Base-by-base conservation (phyloP, 805 yeast species). In the Hanseniaspora valbyensis region DNA sequence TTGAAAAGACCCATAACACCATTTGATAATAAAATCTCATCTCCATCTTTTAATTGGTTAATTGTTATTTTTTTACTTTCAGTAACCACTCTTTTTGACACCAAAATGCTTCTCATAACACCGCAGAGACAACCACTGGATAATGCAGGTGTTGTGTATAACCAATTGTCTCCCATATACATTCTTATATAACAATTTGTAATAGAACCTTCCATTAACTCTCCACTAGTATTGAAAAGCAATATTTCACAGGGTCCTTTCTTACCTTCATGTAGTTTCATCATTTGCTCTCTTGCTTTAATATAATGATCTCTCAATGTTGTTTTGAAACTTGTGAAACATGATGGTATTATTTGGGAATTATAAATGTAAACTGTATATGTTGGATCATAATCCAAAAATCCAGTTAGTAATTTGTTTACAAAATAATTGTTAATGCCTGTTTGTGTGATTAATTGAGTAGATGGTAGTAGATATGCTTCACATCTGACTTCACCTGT, bases 241-340 rank as follows among this genome's bases (percentile, higher is more conserved):
- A 90, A 69, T 16, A 87, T 95, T 59, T 90, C 97, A 24, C 73
- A 67, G 0, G 75, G 70, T 0, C 66, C 61, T 9, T 55, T 54
- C 1, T 68, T 67, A 13, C 16, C 73, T 63, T 53, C 28, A 14
- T 56, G 55, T 45, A 54, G 30, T 1, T 60, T 54, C 3, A 76
- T 59, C 39, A 66, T 56, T 40, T 86, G 67, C 1, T 62, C 63
- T 52, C 96, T 67, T 0, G 95, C 82, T 2, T 61, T 69, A 40
- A 68, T 73, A 61, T 89, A 88, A 42, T 72, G 76, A 2, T 67
- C 68, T 54, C 98, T 70, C 22, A 70, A 65, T 0, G 96, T 84
- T 0, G 97, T 90, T 62, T 90, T 90, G 66, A 88, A 83, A 4
- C 94, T 81, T 0, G 95, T 86, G 64, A 83, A 85, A 1, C 85